Conservation (phyloP, 352 stramenopile genomes). For the Peronospora belbahrii region DNA sequence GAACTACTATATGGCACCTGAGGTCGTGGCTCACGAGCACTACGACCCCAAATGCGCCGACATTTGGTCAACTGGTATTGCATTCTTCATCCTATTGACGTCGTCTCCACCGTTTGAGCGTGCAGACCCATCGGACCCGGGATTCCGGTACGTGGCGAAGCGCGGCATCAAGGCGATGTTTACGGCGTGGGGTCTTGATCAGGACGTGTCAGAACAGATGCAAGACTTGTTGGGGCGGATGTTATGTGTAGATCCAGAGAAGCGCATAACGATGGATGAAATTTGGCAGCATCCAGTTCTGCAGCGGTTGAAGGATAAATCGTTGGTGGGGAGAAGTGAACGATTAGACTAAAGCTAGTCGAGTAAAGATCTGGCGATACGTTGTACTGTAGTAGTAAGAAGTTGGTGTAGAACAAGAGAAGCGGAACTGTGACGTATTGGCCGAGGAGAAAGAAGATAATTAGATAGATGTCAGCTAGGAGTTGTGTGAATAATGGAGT, state of each 20-base stretch:
- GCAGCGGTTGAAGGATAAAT: no score
- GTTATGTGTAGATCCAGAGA: conserved; percentile 45
- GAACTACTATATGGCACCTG: conserved; percentile 96
- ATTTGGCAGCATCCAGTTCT: conserved; percentile 62
- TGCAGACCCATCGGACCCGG: conserved; percentile 70
- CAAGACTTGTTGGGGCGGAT: conserved; percentile 75
- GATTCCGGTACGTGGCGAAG: conserved; percentile 83
- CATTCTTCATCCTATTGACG: conserved; percentile 92
- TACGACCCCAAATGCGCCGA: conserved; percentile 92
- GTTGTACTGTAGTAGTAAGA: conserved; percentile 7
- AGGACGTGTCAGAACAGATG: conserved; percentile 36
- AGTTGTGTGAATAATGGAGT: conserved; percentile 13
- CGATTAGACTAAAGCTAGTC: not conserved
- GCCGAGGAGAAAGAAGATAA: conserved; percentile 9
- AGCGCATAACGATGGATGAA: conserved; percentile 54
- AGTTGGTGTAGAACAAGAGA: not conserved
- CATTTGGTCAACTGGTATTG: conserved; percentile 89
- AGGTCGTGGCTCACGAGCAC: conserved; percentile 69
- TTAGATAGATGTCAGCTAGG: conserved; percentile 7
- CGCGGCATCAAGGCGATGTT: conserved; percentile 69
- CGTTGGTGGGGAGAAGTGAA: not conserved
- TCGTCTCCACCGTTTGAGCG: conserved; percentile 89
- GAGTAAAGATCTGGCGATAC: not conserved
- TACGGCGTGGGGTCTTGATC: conserved; percentile 43
- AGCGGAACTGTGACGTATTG: not conserved